Percentiles rank a stretch among this genome's conserved stretches.
Evolutionary conservation across 768 basidiomycete species (phyloP).

Genomic region (Kwoniella pini): DNA sequence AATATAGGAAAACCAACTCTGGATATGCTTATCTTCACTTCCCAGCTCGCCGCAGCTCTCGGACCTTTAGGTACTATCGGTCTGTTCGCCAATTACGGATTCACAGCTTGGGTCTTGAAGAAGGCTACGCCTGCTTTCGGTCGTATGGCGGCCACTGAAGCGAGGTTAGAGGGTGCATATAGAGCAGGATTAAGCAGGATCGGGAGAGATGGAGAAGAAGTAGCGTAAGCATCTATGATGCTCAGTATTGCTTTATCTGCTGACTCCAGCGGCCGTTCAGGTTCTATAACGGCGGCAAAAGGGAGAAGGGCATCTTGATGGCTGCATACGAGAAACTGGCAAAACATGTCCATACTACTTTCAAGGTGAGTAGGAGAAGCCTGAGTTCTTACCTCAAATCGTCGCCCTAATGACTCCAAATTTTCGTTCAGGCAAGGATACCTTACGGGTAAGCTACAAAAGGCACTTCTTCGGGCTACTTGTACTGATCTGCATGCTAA

Average conservation of each 20-base stretch:
- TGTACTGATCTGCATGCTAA: not conserved
- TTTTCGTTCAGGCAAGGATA: conserved; percentile 15
- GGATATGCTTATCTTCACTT: conserved; percentile 87
- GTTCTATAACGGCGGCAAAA: conserved; percentile 84
- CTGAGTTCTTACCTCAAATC: not conserved
- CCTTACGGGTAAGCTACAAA: conserved; percentile 34
- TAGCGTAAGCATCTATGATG: conserved; percentile 79
- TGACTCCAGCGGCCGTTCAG: conserved; percentile 75
- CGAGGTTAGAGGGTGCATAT: conserved; percentile 87
- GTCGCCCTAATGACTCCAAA: too few species aligned
- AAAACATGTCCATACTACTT: conserved; percentile 86
- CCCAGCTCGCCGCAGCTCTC: conserved; percentile 81
- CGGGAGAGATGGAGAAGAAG: conserved; percentile 85
- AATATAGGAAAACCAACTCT: conserved; percentile 90
- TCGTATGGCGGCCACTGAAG: conserved; percentile 80
- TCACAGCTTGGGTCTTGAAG: conserved; percentile 77
- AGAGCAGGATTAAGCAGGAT: conserved; percentile 80
- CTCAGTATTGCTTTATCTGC: conserved; percentile 83
- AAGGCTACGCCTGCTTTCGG: conserved; percentile 93
- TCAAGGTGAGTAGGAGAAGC: conserved; percentile 63
- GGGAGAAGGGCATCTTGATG: conserved; percentile 79
- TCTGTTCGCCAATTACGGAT: conserved; percentile 78
- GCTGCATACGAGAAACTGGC: conserved; percentile 76
- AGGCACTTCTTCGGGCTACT: not conserved
- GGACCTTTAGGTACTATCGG: conserved; percentile 80